Conservation (phyloP, 2,329 filamentous ascomycete genomes). For the Diaporthe australafricana region DNA sequence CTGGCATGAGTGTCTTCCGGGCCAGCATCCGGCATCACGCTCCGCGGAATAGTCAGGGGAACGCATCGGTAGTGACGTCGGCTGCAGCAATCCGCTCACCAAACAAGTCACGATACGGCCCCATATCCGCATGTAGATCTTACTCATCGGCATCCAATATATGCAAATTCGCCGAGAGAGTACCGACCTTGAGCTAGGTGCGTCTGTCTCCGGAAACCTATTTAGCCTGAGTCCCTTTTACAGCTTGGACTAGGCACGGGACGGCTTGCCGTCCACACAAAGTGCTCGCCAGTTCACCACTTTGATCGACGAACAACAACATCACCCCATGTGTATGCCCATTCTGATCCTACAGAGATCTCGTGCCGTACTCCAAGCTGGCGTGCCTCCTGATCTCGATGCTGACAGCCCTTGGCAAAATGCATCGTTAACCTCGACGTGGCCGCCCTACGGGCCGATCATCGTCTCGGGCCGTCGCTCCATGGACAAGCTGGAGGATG, state of each 20-base stretch:
- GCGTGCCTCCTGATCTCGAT: conserved; percentile 3
- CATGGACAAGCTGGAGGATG: neutral
- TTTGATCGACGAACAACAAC: conserved; percentile 1
- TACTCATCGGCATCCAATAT: conserved; percentile 13
- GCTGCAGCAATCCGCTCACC: conserved; percentile 8
- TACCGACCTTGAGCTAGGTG: conserved; percentile 2
- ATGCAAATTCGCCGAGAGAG: conserved; percentile 11
- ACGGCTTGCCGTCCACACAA: conserved; percentile 8
- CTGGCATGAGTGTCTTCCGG: neutral
- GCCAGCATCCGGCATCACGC: conserved; percentile 8
- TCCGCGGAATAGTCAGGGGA: neutral
- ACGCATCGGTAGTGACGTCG: neutral
- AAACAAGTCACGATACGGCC: conserved; percentile 8
- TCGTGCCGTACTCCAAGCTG: neutral
- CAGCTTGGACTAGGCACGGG: conserved; percentile 20
- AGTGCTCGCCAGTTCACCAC: neutral
- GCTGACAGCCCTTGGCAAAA: neutral
- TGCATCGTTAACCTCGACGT: neutral
- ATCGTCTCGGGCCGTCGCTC: conserved; percentile 22
- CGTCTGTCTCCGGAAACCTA: conserved; percentile 25
- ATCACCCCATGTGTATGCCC: neutral
- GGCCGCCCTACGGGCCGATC: conserved; percentile 8
- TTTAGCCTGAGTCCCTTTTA: conserved; percentile 22
- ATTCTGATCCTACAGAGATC: neutral
- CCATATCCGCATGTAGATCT: neutral